phyloP scores from a whole-genome alignment of 176 grass and related monocot species.

The Secale cereale region DNA sequence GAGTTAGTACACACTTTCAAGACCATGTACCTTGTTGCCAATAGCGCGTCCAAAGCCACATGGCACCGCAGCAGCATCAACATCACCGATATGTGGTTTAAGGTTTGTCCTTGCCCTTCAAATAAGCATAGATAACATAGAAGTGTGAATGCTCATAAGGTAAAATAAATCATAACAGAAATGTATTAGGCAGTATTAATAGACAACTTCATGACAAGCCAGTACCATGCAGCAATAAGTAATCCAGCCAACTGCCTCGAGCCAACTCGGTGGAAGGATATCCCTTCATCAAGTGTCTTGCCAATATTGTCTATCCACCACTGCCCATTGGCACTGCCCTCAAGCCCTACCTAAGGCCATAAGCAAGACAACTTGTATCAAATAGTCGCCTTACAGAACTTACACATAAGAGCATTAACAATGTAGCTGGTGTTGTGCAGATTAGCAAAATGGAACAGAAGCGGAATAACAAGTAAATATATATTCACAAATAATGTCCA shows the following conservation, averaged over 20 bases:
- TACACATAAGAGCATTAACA: neutral
- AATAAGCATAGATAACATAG: constrained; percentile 22
- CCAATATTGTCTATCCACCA: constrained; percentile 97
- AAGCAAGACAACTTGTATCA: constrained; percentile 24
- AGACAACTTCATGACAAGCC: constrained; percentile 22
- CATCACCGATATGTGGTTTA: constrained; percentile 80
- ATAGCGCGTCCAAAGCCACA: constrained; percentile 88
- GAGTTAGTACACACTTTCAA: constrained; percentile 9
- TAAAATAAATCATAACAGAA: constrained; percentile 15
- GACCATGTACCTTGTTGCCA: constrained; percentile 80
- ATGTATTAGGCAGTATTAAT: neutral
- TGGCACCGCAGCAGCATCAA: constrained; percentile 92
- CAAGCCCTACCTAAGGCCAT: constrained; percentile 78
- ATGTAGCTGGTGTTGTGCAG: neutral
- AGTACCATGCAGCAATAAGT: constrained; percentile 87
- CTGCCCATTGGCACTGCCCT: constrained; percentile 87
- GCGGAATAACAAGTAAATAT: neutral
- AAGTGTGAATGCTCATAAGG: neutral
- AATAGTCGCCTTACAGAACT: constrained; percentile 4
- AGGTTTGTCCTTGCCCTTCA: constrained; percentile 81
- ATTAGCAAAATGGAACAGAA: neutral
- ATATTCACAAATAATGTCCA: neutral
- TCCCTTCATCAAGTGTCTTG: constrained; percentile 75
- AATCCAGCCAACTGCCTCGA: constrained; percentile 96
- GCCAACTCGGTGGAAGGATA: constrained; percentile 87